Percentiles rank a stretch among this genome's conserved stretches.
Conservation (phyloP, 345 rosid species). For the Bruguiera gymnorhiza region DNA sequence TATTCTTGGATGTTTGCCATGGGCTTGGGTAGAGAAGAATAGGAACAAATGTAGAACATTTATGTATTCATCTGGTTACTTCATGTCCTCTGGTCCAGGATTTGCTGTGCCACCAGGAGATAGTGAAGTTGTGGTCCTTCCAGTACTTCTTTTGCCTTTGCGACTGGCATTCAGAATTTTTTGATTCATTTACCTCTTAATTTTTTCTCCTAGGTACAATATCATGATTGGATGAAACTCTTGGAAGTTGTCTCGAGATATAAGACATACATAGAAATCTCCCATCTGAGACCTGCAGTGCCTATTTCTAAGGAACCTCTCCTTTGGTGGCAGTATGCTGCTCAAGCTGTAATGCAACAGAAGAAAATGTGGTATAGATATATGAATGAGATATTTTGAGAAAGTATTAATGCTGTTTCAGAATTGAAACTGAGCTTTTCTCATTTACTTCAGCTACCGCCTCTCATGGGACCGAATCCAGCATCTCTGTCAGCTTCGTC, state of each 20-base stretch:
- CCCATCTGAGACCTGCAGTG: slow-evolving; percentile 83
- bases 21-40: background rate
- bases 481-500: slow-evolving; percentile 79
- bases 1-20: slow-evolving; percentile 4
- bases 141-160: background rate
- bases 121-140: background rate
- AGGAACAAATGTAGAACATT: background rate
- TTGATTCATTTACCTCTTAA: slow-evolving; percentile 19
- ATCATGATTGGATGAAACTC: slow-evolving; percentile 95
- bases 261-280: slow-evolving; percentile 73
- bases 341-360: slow-evolving; percentile 80
- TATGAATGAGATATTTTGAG: background rate
- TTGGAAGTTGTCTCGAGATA: slow-evolving; percentile 86
- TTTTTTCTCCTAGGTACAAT: slow-evolving; percentile 65
- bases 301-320: slow-evolving; percentile 57
- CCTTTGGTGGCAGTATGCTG: slow-evolving; percentile 95
- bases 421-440: slow-evolving; percentile 26
- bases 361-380: slow-evolving; percentile 69
- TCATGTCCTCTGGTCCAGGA: too few species aligned
- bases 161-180: slow-evolving; percentile 17
- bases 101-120: background rate
- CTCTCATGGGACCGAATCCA: slow-evolving; percentile 88
- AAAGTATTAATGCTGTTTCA: background rate
- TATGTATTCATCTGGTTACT: too few species aligned
- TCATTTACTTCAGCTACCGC: slow-evolving; percentile 51